Percentiles rank a stretch among this genome's conserved stretches.
phyloP scores from a whole-genome alignment of 1,284 basidiomycete species.

The Athelia psychrophila region DNA sequence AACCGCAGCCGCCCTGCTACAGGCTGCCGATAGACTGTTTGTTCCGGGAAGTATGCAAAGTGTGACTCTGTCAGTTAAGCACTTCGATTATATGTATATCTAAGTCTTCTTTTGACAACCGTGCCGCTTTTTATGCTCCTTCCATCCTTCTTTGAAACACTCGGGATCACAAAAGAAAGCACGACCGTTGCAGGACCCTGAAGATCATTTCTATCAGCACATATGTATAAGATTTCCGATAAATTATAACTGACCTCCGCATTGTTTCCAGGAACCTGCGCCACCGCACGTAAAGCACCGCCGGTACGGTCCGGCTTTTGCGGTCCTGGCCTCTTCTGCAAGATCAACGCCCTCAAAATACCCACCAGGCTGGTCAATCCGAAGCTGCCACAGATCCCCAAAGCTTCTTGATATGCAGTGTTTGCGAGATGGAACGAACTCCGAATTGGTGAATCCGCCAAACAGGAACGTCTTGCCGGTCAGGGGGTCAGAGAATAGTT shows the following conservation, averaged over 20 bases:
- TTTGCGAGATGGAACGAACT: slow-evolving; percentile 30
- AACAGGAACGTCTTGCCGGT: slow-evolving; percentile 35
- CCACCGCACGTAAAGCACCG: slow-evolving; percentile 37
- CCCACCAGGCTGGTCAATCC: slow-evolving; percentile 32
- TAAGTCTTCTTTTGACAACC: slow-evolving; percentile 14
- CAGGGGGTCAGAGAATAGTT: slow-evolving; percentile 26
- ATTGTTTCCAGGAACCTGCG: slow-evolving; percentile 36
- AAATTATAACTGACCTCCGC: slow-evolving; percentile 28
- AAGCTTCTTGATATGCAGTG: slow-evolving; percentile 26
- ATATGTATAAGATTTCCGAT: background rate
- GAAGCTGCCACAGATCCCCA: slow-evolving; percentile 37
- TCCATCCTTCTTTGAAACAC: slow-evolving; percentile 24
- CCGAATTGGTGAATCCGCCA: slow-evolving; percentile 35
- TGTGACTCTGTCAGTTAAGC: too few species aligned
- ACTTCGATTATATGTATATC: background rate
- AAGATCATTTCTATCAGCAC: background rate
- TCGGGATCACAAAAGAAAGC: slow-evolving; percentile 23
- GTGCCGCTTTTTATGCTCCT: slow-evolving; percentile 21
- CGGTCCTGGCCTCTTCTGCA: slow-evolving; percentile 34
- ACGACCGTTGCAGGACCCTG: slow-evolving; percentile 20
- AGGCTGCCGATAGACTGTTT: too few species aligned
- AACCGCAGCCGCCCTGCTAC: too few species aligned
- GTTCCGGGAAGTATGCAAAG: too few species aligned
- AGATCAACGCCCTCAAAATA: slow-evolving; percentile 32
- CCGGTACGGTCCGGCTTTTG: slow-evolving; percentile 38